Evolutionary conservation across 169 alveolate species (phyloP).

Genomic region (Theileria luwenshuni): DNA sequence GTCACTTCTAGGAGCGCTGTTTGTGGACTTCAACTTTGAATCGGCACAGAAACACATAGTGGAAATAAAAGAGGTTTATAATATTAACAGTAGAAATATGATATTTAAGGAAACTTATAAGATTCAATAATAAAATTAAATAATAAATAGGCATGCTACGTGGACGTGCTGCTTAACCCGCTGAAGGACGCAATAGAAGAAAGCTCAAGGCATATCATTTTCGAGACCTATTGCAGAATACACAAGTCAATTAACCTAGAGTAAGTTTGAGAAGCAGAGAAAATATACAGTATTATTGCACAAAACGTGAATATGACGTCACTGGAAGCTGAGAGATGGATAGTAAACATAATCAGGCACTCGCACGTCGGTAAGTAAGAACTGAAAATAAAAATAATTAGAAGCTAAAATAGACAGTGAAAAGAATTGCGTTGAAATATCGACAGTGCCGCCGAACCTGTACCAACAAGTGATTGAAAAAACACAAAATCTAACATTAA

Average conservation of each 20-base stretch:
- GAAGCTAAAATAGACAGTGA: slow-evolving; percentile 91
- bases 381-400: slow-evolving; percentile 22
- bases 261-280: slow-evolving; percentile 23
- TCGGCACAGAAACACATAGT: slow-evolving; percentile 84
- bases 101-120: no score
- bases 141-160: slow-evolving; percentile 62
- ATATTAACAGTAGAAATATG: neutral
- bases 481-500: slow-evolving; percentile 79
- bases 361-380: slow-evolving; percentile 69
- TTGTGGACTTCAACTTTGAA: slow-evolving; percentile 86
- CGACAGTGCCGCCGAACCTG: slow-evolving; percentile 83
- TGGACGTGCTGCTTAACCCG: slow-evolving; percentile 83
- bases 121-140: no score
- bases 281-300: slow-evolving; percentile 78
- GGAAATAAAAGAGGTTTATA: slow-evolving; percentile 67
- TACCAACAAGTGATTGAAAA: slow-evolving; percentile 87
- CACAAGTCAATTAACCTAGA: slow-evolving; percentile 88
- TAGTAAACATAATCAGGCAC: slow-evolving; percentile 87
- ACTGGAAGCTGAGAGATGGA: slow-evolving; percentile 90
- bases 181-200: slow-evolving; percentile 86
- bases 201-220: slow-evolving; percentile 83
- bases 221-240: slow-evolving; percentile 90
- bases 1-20: slow-evolving; percentile 83
- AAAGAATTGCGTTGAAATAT: slow-evolving; percentile 88
- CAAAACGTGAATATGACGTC: slow-evolving; percentile 84